phyloP scores from a whole-genome alignment of 1,139 yeast species.

The Hanseniaspora gamundiae region DNA sequence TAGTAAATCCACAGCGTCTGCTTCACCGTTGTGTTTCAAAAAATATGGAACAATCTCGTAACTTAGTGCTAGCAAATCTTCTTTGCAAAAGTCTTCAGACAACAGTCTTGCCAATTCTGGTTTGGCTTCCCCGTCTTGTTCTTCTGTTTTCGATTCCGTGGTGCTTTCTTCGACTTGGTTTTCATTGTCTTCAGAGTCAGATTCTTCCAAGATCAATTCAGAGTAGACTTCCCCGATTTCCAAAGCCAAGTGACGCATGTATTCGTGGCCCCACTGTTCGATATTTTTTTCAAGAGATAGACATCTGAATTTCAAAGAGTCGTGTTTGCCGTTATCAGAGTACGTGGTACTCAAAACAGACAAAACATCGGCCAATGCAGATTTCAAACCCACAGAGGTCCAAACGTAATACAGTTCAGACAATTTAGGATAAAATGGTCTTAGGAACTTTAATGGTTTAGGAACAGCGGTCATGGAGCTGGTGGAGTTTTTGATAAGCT shows the following conservation, averaged over 20 bases:
- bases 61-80: constrained; percentile 50
- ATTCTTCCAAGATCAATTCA: constrained; percentile 48
- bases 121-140: not conserved
- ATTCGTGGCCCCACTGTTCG: constrained; percentile 96
- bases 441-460: constrained; percentile 87
- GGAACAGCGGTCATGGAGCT: constrained; percentile 99
- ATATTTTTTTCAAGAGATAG: constrained; percentile 50
- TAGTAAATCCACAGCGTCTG: constrained; percentile 91
- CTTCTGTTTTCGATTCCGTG: constrained; percentile 20
- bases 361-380: constrained; percentile 64
- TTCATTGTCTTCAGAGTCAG: constrained; percentile 14
- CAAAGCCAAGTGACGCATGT: constrained; percentile 86
- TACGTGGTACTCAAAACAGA: constrained; percentile 95
- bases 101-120: constrained; percentile 21
- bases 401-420: constrained; percentile 57
- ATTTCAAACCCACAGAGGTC: constrained; percentile 33
- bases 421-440: constrained; percentile 70
- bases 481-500: constrained; percentile 79
- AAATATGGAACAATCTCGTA: constrained; percentile 80
- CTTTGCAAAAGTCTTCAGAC: constrained; percentile 23
- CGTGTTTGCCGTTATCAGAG: constrained; percentile 72
- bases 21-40: constrained; percentile 92
- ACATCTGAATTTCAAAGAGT: constrained; percentile 71
- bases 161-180: constrained; percentile 17
- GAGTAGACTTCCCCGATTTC: constrained; percentile 87